These are phyloP conservation scores for Phyllostachys edulis DNA, from an alignment of 176 grass and related monocot species.

Conservation along the genomic window DNA sequence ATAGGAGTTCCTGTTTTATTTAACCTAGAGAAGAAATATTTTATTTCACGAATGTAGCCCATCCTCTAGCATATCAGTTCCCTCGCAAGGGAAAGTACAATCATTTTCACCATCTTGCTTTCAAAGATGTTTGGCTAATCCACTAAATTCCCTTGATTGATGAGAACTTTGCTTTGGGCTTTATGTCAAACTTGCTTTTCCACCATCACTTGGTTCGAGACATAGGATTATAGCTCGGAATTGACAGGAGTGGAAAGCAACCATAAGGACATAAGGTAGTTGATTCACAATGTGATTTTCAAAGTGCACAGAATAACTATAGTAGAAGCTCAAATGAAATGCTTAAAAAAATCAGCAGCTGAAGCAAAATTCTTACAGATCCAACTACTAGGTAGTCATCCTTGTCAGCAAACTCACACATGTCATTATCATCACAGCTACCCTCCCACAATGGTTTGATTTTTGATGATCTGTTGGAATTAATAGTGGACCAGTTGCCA, in stretches of 20 bases:
- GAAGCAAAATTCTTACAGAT: slow-evolving; percentile 66
- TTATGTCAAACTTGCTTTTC: not conserved
- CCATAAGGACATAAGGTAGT: not conserved
- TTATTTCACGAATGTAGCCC: too few relatives aligned
- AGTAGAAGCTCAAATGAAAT: slow-evolving; percentile 28
- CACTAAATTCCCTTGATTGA: slow-evolving; percentile 42
- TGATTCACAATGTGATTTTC: not conserved
- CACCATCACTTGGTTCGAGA: too few relatives aligned
- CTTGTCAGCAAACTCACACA: slow-evolving; percentile 69
- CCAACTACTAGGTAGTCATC: slow-evolving; percentile 59
- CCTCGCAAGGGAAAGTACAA: slow-evolving; percentile 40
- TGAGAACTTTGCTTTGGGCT: too few relatives aligned
- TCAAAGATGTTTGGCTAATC: slow-evolving; percentile 49
- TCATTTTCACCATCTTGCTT: slow-evolving; percentile 46
- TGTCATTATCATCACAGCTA: slow-evolving; percentile 66
- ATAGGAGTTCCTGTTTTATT: too few relatives aligned
- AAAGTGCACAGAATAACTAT: not conserved
- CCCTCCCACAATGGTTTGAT: slow-evolving; percentile 65
- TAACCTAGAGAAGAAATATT: too few relatives aligned
- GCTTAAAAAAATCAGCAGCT: slow-evolving; percentile 21
- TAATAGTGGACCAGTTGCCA: slow-evolving; percentile 50
- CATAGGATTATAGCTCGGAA: too few relatives aligned
- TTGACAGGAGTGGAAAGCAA: too few relatives aligned
- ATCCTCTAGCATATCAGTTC: too few relatives aligned
- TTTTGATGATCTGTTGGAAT: slow-evolving; percentile 46